Base-by-base conservation (phyloP, 345 rosid genomes). In the Syzygium aqueum region DNA sequence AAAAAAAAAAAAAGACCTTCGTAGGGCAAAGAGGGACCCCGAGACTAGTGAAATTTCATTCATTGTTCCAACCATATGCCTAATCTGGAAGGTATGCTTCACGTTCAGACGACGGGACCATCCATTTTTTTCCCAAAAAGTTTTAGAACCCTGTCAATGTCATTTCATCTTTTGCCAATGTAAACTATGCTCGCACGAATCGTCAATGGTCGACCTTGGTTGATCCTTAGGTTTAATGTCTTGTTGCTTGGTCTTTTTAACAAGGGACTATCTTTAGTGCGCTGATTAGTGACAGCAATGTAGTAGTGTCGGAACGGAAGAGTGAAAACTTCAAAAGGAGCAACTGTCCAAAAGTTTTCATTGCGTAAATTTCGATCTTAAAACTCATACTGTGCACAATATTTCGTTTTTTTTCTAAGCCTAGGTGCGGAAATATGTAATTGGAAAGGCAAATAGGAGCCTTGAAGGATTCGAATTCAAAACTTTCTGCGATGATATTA, bases 371-470 rank as follows among this genome's bases (percentile, higher is more conserved):
- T 21, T 21, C 25, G 25, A 7, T 19, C 57, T 7, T 54, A 21
- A 54, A 54, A 54, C 13, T 8, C 51, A 50, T 8, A 2, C 51
- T 6, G 7, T 63, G 46, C 46, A 43, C 5, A 43, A 43, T 43
- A 43, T 43, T 43, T 43, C 46, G 3, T 43, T 43, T 43, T 43
- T 43, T 43, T 43, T 43, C 46, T 43, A 43, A 43, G 46, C 46
- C 46, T 43, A 43, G 27, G 65, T 2, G 14, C 8, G 30, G 30
- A 59, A 59, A 11, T 25, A 57, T 57, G 7, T 59, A 59, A 59
- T 25, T 25, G 16, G 6, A 14, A 59, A 59, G 30, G 65, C 30
- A 25, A 59, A 59, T 1, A 0, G 0, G 0, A 6, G 65, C 7
- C 15, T 25, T 25, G 7, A 57, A 59, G 0, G 30, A 59, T 30